Base-by-base conservation (phyloP, 2,329 filamentous ascomycete genomes). In the Coccinonectria pachysandricola region DNA sequence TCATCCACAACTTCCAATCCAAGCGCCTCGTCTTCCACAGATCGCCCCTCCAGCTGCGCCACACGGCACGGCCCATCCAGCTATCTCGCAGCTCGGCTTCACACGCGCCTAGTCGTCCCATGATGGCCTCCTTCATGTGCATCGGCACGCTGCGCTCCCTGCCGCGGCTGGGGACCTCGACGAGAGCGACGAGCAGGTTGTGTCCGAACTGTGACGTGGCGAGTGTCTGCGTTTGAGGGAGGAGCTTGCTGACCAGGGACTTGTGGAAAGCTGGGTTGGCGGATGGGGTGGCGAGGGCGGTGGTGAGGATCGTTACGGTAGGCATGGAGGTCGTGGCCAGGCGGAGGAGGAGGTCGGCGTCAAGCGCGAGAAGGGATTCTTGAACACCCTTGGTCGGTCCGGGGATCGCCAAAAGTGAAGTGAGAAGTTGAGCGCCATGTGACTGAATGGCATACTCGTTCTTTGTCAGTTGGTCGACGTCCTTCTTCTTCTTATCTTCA, bases 401-500 rank as follows among this genome's bases (percentile, higher is more conserved):
- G 0, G 81, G 71, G 14, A 84, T 77, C 6, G 71, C 60, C 26
- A 96, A 72, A 62, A 98, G 79, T 4, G 80, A 62, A 35, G 91
- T 78, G 7, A 82, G 77, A 15, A 98, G 68, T 23, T 94, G 68
- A 12, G 83, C 85, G 33, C 80, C 84, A 58, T 98, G 87, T 3
- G 64, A 65, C 17, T 65, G 53, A 12, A 71, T 53, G 15, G 65
- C 62, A 15, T 62, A 54, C 28, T 50, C 84, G 54, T 64, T 84
- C 74, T 58, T 71, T 41, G 39, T 58, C 18, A 54, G 50, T 15
- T 60, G 54, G 19, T 53, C 45, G 7, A 48, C 44, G 24, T 54
- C 51, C 36, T 55, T 53, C 22, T 49, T 49, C 32, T 52, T 52
- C 36, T 53, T 53, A 12, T 52, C 44, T 22, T 54, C 50, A 10